Base-by-base conservation (phyloP, 805 yeast genomes). In the Priceomyces melissophilus region DNA sequence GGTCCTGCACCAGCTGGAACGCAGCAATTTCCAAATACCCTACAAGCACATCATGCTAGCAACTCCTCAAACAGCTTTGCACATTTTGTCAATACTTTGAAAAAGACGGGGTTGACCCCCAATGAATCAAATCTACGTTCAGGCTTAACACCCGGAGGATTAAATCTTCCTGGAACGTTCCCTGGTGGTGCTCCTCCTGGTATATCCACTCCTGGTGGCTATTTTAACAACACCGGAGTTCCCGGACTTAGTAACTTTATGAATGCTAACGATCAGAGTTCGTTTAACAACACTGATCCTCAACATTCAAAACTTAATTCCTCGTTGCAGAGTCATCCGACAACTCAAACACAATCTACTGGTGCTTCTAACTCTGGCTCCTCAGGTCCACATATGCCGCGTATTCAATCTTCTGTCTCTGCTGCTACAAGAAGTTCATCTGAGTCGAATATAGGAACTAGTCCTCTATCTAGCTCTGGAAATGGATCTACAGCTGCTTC, bases 111-210 rank as follows among this genome's bases (percentile, higher is more conserved):
- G 0, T 65, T 87, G 35, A 82, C 89, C 0, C 93, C 93, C 2
- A 84, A 81, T 58, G 95, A 86, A 55, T 77, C 87, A 4, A 75
- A 80, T 37, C 49, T 87, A 37, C 71, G 95, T 48, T 70, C 86
- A 0, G 91, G 93, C 0, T 57, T 83, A 20, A 82, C 90, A 0
- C 90, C 90, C 0, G 86, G 81, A 2, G 63, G 55, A 1, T 43
- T 56, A 27, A 54, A 46, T 38, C 58, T 48, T 10, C 45, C 46
- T 6, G 53, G 54, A 11, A 73, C 68, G n/a, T 61, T 63, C 56
- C 57, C 71, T 28, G 58, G 63, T 30, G 61, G 41, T 37, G 70
- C 46, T 43, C 59, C 53, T 44, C 75, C 55, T 28, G 75, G 65
- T 38, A 58, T 58, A 46, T 59, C 60, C 9, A 67, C 71, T 4